Evolutionary conservation across 352 stramenopile species (phyloP), one percentile per base, ranked within the genome.

Genomic region (Phytopythium vexans): DNA sequence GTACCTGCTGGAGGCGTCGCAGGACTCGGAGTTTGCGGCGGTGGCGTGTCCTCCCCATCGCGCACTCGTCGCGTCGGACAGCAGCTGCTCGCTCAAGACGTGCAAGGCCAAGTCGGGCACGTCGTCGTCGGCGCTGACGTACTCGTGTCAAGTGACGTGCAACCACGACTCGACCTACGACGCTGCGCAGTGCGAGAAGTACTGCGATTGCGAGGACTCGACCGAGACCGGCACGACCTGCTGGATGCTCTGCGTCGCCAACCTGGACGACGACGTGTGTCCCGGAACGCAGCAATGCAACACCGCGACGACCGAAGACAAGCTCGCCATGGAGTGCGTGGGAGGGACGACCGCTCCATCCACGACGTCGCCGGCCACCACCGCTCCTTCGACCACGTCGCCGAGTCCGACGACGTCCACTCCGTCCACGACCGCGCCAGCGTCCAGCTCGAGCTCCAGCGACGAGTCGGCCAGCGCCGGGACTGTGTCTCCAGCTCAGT

Each of bases 191-290:
- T 85, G 74, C 49, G 32, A 62, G 33, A 38, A 75, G 41, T 69
- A 74, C 45, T 85, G 74, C 40, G 66, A 82, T 40, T 85, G 71
- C 34, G 38, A 67, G 42, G 54, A 57, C 12, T 56, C 63, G 31
- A 64, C 52, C 1, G 72, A 41, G 8, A 57, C 47, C 0, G 74
- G 58, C 9, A 76, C 71, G 14, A 67, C 52, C 1, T 85, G 74
- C 58, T 85, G 74, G 74, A 85, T 85, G 74, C 51, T 85, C 40
- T 85, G 74, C 44, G 74, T 85, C 14, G 68, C 75, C 27, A 76
- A 84, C 34, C 44, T 84, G 11, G 59, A 58, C 10, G 49, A 61
- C 6, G 65, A 76, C 27, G 65, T 74, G 9, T 83, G 73, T 61
- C 58, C 68, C 1, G 70, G 73, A 33, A 60, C 70, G 48, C 73